Base-by-base conservation (phyloP, 83 land plant species). In the Picea mariana region DNA sequence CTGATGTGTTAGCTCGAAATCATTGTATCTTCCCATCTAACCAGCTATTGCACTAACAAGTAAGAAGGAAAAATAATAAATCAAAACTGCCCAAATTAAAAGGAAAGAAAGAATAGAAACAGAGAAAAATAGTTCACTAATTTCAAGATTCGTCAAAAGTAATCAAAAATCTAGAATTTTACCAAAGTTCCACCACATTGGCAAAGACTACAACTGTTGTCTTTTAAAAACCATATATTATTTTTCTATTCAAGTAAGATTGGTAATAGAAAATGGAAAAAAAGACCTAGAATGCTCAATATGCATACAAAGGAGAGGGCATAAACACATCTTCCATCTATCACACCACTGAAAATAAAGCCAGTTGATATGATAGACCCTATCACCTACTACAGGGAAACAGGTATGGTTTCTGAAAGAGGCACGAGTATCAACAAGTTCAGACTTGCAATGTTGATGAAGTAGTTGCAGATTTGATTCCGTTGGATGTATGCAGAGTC, bases 21-120 rank as follows among this genome's bases (percentile, higher is more conserved):
- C 24, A 44, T 44, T 44, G 31, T 67, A 67, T 67, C 69, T 67
- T 67, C 69, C 69, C 69, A 26, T 67, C 69, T 67, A 67, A 67
- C 27, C 31, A 23, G 69, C 24, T 67, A 20, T 31, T 31, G 4
- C 38, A 26, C 31, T 27, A 67, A 26, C 24, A 67, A 24, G 26
- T 11, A 26, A 24, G 5, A 18, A 24, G 72, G 15, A 67, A 67
- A 67, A 67, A 17, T 5, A 67, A 67, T 67, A 67, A 27, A 27
- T 67, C 27, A 67, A 38, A 67, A 31, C 42, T 13, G 72, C 8
- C 67, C 26, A 65, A 8, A 21, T 20, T 21, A 23, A 23, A 9
- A 21, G 67, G 27, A 65, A 26, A 65, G 21, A 20, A 23, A 63
- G 8, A 63, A 20, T n/a, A 62, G 5, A 62, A 62, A 62, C 65